phyloP scores from a whole-genome alignment of 495 filamentous ascomycete species.

The Chaetomium tenue region DNA sequence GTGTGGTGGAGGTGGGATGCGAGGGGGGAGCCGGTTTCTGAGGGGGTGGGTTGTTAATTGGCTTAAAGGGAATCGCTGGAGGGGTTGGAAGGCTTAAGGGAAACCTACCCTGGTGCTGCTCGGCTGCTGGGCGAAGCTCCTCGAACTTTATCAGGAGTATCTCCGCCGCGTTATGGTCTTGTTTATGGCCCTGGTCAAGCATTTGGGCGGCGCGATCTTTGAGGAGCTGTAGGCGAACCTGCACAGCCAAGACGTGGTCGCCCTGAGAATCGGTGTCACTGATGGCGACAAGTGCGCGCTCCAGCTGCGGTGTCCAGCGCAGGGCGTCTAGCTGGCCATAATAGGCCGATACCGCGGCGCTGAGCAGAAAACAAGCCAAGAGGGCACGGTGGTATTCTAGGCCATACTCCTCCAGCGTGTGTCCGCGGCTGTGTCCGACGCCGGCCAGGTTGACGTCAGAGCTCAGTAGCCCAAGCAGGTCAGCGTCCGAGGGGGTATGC shows the following conservation, averaged over 20 bases:
- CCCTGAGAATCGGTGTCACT: slow-evolving; percentile 34
- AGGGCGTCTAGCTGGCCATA: slow-evolving; percentile 36
- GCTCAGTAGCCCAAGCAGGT: slow-evolving; percentile 24
- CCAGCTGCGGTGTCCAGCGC: slow-evolving; percentile 42
- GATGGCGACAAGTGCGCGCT: slow-evolving; percentile 35
- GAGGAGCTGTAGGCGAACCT: slow-evolving; percentile 49
- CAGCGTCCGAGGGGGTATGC: slow-evolving; percentile 33
- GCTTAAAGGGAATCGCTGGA: too few species aligned
- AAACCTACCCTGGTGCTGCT: background rate
- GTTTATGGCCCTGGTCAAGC: slow-evolving; percentile 20
- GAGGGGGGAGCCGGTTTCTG: background rate
- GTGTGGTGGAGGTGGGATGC: background rate
- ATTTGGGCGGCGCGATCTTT: slow-evolving; percentile 14
- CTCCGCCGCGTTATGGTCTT: background rate
- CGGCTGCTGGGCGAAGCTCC: background rate
- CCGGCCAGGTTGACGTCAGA: slow-evolving; percentile 14
- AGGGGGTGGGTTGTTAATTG: background rate
- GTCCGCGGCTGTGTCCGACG: background rate
- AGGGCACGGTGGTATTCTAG: slow-evolving; percentile 52
- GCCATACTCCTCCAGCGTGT: slow-evolving; percentile 13
- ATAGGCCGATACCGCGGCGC: slow-evolving; percentile 32
- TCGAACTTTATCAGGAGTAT: background rate
- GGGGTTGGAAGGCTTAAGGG: too few species aligned
- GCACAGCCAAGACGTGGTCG: slow-evolving; percentile 48
- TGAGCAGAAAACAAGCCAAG: slow-evolving; percentile 40